These are phyloP conservation scores for Lotus japonicus DNA, from an alignment of 306 rosid genomes.

Conservation along the genomic window DNA sequence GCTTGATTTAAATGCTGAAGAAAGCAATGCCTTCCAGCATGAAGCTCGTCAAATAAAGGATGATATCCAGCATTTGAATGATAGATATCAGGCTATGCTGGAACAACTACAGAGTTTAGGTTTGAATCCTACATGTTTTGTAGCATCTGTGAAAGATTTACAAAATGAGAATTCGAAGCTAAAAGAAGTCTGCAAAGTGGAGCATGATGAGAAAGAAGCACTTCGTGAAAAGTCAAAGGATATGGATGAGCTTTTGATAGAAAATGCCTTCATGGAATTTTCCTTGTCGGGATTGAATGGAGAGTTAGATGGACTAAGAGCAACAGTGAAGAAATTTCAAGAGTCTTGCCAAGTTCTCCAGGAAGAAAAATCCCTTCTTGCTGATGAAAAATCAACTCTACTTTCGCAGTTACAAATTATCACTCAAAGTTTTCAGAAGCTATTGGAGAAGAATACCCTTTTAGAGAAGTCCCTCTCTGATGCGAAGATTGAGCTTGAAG, in stretches of 20 bases:
- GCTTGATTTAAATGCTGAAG: conserved; percentile 45
- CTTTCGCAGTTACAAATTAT: conserved; percentile 68
- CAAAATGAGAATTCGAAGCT: conserved; percentile 60
- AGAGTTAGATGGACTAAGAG: conserved; percentile 58
- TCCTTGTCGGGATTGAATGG: conserved; percentile 48
- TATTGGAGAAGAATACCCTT: conserved; percentile 60
- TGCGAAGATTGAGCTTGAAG: conserved; percentile 71
- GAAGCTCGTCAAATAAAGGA: conserved; percentile 57
- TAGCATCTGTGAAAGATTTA: conserved; percentile 59
- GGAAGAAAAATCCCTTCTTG: conserved; percentile 66
- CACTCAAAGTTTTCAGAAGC: conserved; percentile 75
- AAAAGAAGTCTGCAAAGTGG: conserved; percentile 50
- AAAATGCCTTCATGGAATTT: conserved; percentile 50
- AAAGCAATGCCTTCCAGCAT: conserved; percentile 51
- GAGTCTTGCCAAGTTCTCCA: conserved; percentile 55
- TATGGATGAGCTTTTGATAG: conserved; percentile 52
- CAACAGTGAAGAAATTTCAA: conserved; percentile 45
- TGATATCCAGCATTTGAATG: conserved; percentile 50
- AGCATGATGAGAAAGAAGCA: conserved; percentile 50
- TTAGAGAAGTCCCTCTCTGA: conserved; percentile 69
- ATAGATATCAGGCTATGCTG: conserved; percentile 61
- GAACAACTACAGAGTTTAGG: conserved; percentile 66
- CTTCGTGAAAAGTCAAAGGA: conserved; percentile 61
- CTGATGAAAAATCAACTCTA: conserved; percentile 58
- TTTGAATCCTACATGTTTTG: conserved; percentile 56